phyloP scores from a whole-genome alignment of 306 rosid genomes.

The Dicorynia guianensis region DNA sequence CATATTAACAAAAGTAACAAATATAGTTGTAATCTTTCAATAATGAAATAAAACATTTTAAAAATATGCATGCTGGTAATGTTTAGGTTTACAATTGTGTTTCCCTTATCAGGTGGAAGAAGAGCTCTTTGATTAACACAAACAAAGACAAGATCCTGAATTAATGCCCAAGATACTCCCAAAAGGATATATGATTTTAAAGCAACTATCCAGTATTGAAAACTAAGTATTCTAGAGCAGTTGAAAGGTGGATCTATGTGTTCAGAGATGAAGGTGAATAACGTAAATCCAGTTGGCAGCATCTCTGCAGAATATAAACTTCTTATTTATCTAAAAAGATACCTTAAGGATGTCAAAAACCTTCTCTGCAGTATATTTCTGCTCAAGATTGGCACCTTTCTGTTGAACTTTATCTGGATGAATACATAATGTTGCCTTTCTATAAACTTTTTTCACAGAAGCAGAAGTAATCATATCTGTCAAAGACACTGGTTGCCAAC shows the following conservation, averaged over 20 bases:
- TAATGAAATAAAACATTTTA: neutral
- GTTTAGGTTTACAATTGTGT: neutral
- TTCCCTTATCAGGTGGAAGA: neutral
- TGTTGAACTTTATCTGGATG: slow-evolving; percentile 98
- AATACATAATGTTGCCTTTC: slow-evolving; percentile 75
- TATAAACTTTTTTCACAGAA: slow-evolving; percentile 77
- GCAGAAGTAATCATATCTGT: slow-evolving; percentile 81
- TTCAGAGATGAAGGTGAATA: slow-evolving; percentile 13
- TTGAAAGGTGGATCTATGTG: slow-evolving; percentile 26
- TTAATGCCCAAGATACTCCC: neutral
- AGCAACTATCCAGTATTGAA: slow-evolving; percentile 20
- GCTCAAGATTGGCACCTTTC: slow-evolving; percentile 79
- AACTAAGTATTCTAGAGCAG: neutral
- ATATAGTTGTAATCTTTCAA: neutral
- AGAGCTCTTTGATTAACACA: neutral
- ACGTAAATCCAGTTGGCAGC: slow-evolving; percentile 33
- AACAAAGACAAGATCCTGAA: neutral
- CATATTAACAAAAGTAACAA: neutral
- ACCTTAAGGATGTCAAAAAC: slow-evolving; percentile 94
- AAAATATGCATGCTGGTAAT: too few relatives aligned
- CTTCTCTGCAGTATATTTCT: slow-evolving; percentile 89
- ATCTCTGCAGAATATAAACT: neutral
- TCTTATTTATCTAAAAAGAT: slow-evolving; percentile 33
- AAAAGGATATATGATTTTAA: neutral
- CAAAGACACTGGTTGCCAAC: slow-evolving; percentile 81